These are phyloP conservation scores for Porphyra umbilicalis DNA, from an alignment of 31 red algal species.

Conservation along the genomic window DNA sequence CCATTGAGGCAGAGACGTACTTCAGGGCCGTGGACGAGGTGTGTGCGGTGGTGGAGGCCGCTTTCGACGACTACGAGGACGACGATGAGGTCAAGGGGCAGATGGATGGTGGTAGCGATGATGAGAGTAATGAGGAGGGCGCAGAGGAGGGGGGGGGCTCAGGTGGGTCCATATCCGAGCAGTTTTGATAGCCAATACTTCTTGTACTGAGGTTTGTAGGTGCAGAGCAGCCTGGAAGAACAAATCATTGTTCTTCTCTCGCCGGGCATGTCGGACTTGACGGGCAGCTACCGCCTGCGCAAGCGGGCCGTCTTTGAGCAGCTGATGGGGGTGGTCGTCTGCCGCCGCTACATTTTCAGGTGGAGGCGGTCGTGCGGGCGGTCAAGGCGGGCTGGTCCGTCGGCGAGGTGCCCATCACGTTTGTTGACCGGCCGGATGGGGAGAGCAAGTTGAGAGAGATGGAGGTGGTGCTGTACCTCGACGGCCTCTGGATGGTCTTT, in stretches of 20 bases:
- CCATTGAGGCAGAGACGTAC: no score
- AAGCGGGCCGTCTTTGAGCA: conserved; percentile 37
- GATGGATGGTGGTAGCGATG: no score
- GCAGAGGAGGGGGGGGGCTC: no score
- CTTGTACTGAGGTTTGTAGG: no score
- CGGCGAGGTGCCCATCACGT: conserved; percentile 89
- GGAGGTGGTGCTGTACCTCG: conserved; percentile 84
- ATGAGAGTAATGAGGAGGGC: no score
- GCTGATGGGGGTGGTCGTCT: conserved; percentile 50
- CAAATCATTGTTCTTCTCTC: conserved; percentile 49
- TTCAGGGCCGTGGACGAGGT: no score
- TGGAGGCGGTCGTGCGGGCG: conserved; percentile 95
- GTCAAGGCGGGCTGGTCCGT: conserved; percentile 39
- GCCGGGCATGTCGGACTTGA: conserved; percentile 83
- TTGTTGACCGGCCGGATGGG: conserved; percentile 92
- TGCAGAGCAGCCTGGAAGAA: no score
- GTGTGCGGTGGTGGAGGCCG: no score
- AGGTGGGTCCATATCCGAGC: no score
- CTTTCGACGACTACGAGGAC: no score
- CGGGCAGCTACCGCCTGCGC: conserved; percentile 91
- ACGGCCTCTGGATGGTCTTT: conserved; percentile 28
- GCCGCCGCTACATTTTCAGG: conserved; percentile 90
- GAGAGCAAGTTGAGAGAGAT: conserved; percentile 69
- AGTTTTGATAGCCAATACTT: no score
- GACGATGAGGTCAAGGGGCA: no score